Base-by-base conservation (phyloP, 2,329 filamentous ascomycete genomes). In the Eutypa lata region DNA sequence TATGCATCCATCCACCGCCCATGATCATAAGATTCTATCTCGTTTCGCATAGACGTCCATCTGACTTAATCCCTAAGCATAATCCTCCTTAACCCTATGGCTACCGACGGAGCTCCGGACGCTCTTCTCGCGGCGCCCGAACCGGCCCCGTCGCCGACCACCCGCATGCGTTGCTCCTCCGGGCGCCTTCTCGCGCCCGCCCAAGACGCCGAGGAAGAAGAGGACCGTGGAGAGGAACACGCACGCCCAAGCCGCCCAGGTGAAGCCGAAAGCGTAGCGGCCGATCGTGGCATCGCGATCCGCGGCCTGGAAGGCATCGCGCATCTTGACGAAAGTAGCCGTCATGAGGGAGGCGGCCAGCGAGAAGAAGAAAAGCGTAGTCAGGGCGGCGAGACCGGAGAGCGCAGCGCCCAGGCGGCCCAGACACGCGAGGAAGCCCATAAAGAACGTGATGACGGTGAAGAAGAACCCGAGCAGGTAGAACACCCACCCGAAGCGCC, bases 401-500 rank as follows among this genome's bases (percentile, higher is more conserved):
- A 92, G 69, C 46, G 84, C 87, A 7, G 87, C 81, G 45, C 87
- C 89, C 2, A 91, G 77, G 52, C 89, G 83, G 33, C 85, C 85
- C 71, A 79, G 89, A 65, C 88, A 84, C 16, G 88, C 87, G 16
- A 91, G 71, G 56, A 91, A 77, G 58, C 85, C 82, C 11, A 79
- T 73, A 70, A 91, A 81, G 67, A 92, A 84, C 56, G 87, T 83
- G 24, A 84, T 52, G 47, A 82, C 78, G 57, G 83, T 82, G 70
- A 96, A 94, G 77, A 96, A 85, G 37, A 97, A 81, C 18, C 86
- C 84, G 60, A 97, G 87, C 52, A 97, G 76, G 75, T 89, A 89
- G 72, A 96, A 94, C 37, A 92, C 90, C 82, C 93, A 97, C 71
- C 90, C 88, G 76, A 97, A 96, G 40, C 93, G 84, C 75, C 91